Conservation (phyloP, 768 basidiomycete genomes). For the Pulveroboletus sp. region DNA sequence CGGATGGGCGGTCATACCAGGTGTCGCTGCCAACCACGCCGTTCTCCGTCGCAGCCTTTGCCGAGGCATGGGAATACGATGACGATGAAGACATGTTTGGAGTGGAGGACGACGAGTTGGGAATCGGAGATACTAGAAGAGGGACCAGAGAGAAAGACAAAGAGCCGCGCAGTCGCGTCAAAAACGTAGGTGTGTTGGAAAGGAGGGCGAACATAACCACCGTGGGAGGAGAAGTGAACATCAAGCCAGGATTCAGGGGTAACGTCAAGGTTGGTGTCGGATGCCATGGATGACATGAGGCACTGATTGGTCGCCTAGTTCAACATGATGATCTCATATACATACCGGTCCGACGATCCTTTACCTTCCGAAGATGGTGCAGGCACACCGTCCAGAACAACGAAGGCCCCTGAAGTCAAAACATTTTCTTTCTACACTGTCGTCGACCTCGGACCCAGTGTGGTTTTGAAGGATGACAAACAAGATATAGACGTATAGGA, state of each 20-base stretch:
- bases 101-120: slow-evolving; percentile 38
- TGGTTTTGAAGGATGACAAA: slow-evolving; percentile 56
- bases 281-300: not conserved
- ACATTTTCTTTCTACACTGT: slow-evolving; percentile 88
- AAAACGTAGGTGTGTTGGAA: slow-evolving; percentile 80
- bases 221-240: slow-evolving; percentile 83
- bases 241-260: slow-evolving; percentile 75
- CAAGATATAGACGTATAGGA: slow-evolving; percentile 18
- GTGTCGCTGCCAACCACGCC: slow-evolving; percentile 72
- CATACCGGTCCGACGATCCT: slow-evolving; percentile 88
- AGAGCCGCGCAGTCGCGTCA: slow-evolving; percentile 43
- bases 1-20: slow-evolving; percentile 52
- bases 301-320: slow-evolving; percentile 51
- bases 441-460: slow-evolving; percentile 71
- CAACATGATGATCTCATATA: slow-evolving; percentile 91
- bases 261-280: slow-evolving; percentile 63
- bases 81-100: slow-evolving; percentile 86
- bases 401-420: slow-evolving; percentile 67
- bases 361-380: slow-evolving; percentile 61
- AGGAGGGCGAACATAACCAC: slow-evolving; percentile 85
- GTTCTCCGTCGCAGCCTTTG: slow-evolving; percentile 85
- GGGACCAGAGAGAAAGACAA: slow-evolving; percentile 45
- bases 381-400: slow-evolving; percentile 40
- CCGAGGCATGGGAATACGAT: slow-evolving; percentile 98
- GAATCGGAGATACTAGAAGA: slow-evolving; percentile 33